Evolutionary conservation across 495 filamentous ascomycete genomes (phyloP), one percentile per base, ranked within the genome.

Genomic region (Lepraria neglecta): DNA sequence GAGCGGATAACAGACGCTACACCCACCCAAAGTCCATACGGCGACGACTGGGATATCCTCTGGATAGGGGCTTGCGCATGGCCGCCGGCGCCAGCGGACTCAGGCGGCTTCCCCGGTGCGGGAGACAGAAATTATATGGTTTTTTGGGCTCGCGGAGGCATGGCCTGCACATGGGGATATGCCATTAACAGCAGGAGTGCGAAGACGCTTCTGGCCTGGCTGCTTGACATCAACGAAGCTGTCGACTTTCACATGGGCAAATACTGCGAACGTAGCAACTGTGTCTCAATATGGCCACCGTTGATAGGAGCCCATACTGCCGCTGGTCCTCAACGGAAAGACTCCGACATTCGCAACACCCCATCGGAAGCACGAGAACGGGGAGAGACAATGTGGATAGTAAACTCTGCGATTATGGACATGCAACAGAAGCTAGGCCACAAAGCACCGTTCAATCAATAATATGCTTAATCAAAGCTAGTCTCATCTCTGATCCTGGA

Each of bases 41-140:
- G 81, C 58, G 73, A 78, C 24, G 71, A 78, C 58, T 84, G 80
- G 81, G 76, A 82, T 61, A 63, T 82, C 38, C 70, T 82, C 10
- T 82, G 79, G 78, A 67, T 81, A 27, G 80, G 79, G 12, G 75
- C 76, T 51, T 81, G 79, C 67, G 73, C 74, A n/a, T 28, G 24
- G 27, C 48, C 21, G 14, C 27, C 1, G 1, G 27, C 14, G 27
- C 48, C 48, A 51, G 24, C 45, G 21, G 19, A 27, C 4, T 27
- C 46, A 3, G 12, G 21, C 10, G 21, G 19, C 11, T 60, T 44
- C n/a, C 28, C 28, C 19, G 58, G 30, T 19, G 4, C 43, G 11
- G 44, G 50, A 53, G 7, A 15, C 21, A 24, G 28, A 45, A 7
- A 14, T 9, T n/a, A 51, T 10, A n/a, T 35, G 19, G 28, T 60